Percentiles rank a stretch among this genome's conserved stretches.
These are phyloP conservation scores for Geum urbanum DNA, from an alignment of 306 rosid species.

Conservation along the genomic window DNA sequence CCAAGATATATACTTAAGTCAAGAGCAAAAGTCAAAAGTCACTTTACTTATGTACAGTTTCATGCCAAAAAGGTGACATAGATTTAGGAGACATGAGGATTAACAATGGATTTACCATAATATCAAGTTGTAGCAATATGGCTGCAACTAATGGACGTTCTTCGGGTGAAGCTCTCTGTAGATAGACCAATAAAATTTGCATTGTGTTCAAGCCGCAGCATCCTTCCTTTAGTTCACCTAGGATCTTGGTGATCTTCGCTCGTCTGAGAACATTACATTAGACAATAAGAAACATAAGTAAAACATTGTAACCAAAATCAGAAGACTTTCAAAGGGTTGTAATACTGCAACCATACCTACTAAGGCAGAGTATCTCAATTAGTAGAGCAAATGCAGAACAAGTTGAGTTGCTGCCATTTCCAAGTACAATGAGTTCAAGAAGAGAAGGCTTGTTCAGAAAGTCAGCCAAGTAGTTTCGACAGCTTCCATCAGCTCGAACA, in stretches of 20 bases:
- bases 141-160: constrained; percentile 61
- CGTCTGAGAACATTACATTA: constrained; percentile 44
- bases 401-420: constrained; percentile 31
- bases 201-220: constrained; percentile 55
- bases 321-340: background rate
- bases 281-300: constrained; percentile 10
- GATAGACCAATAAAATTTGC: constrained; percentile 62
- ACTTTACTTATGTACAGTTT: background rate
- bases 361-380: constrained; percentile 59
- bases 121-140: constrained; percentile 66
- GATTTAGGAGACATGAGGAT: background rate
- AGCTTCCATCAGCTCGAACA: constrained; percentile 71
- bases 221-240: constrained; percentile 59
- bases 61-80: background rate
- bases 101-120: constrained; percentile 51
- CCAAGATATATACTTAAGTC: constrained; percentile 18
- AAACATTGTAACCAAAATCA: constrained; percentile 1
- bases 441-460: constrained; percentile 48
- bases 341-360: constrained; percentile 34
- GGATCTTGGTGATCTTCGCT: constrained; percentile 41
- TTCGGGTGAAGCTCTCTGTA: constrained; percentile 50
- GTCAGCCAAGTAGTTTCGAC: constrained; percentile 58
- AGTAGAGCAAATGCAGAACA: constrained; percentile 48
- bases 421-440: constrained; percentile 62
- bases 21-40: background rate